Base-by-base conservation (phyloP, 257 asterid genomes). In the Solanum chilense region DNA sequence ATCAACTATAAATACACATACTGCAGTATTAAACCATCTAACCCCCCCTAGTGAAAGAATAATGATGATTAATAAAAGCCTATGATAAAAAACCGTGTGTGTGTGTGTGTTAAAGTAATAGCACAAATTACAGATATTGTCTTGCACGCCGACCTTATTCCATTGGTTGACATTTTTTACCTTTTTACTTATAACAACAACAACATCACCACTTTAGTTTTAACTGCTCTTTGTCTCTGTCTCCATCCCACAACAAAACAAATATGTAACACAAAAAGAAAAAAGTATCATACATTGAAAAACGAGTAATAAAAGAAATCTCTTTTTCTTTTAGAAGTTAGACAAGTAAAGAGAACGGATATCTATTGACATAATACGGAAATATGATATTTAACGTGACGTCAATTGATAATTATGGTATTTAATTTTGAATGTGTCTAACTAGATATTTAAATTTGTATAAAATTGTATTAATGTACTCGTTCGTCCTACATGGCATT, bases 21-120 rank as follows among this genome's bases (percentile, higher is more conserved):
- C 42, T 45, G 84, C 84, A 78, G 39, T 5, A 78, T 45, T 78
- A 27, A 27, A 80, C 68, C 42, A 6, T 37, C 29, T 21, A 14
- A 27, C 70, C 37, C 33, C 74, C 23, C 75, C 39, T 76, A 80
- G 69, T 80, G 85, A 80, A 80, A 47, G 44, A 49, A 25, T 31
- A 31, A 80, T 78, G 82, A 74, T 45, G 12, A 45, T 80, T 25
- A 80, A 47, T 80, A 49, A 47, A 80, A 80, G 41, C 41, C 64
- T 77, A 77, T 9, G 37, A 76, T 44, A 77, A 39, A 39, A 77
- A 77, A 44, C 39, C 83, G n/a, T 15, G 42, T 47, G 25, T 86
- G 87, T 86, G 87, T 42, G 89, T 42, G 86, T 89, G 86, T 73
- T 62, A 89, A 89, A 89, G 91, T 77, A 85, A 23, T 37, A 62